Evolutionary conservation across 2,329 filamentous ascomycete species (phyloP), one percentile per base, ranked within the genome.

Genomic region (Boeremia lycopersici): DNA sequence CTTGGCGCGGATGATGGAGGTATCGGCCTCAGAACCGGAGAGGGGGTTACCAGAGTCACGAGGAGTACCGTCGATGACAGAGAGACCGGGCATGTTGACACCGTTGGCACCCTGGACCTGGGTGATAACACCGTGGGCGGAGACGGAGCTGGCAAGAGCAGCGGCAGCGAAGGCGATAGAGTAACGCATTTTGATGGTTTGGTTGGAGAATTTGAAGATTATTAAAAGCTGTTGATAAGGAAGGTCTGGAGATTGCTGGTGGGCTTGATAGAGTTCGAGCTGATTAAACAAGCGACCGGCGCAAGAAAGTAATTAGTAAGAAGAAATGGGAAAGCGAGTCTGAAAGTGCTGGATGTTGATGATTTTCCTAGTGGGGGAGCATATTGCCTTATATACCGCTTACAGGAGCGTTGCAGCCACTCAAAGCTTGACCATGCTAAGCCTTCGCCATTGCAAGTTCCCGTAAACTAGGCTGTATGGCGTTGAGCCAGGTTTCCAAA

Each of bases 11-110:
- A 89, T 88, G 78, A 89, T 88, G 72, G 86, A 80, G n/a, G 87
- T 89, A 68, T 89, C 87, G 55, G 82, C 84, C 71, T 89, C 82
- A n/a, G 86, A 82, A 54, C 86, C 87, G 68, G 86, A 89, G 40
- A 71, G 60, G 63, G 86, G 84, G 64, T 77, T 78, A 45, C 83
- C 78, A 73, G 86, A 89, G 75, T 89, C 86, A 67, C 87, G 85
- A 45, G 86, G 87, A 58, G 86, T 89, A 65, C 86, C 86, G 57
- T 89, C 86, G 41, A 79, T 78, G 60, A 88, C 84, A 13, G 82
- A 81, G 42, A 87, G 81, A 70, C 82, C 85, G 30, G 85, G 83
- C 84, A 88, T 87, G 59, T 70, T 79, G 38, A 87, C 85, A 59
- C 82, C 81, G 65, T 88, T 88, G 61, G 84, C 83, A 49, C 85